Conservation (phyloP, 768 basidiomycete species). For the Mycena sanguinolenta region DNA sequence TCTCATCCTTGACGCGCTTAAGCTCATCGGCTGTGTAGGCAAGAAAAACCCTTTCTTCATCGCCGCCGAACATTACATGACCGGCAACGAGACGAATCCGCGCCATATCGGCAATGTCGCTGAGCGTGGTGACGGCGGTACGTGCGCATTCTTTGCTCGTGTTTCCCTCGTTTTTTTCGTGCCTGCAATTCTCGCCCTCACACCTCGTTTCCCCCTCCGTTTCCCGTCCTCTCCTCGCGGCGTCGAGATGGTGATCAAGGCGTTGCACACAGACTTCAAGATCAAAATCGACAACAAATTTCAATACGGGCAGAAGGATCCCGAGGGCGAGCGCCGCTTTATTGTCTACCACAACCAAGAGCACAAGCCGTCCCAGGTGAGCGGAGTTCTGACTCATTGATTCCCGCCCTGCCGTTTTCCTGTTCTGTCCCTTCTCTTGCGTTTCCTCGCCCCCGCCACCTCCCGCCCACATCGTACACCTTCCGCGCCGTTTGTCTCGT, state of each 20-base stretch:
- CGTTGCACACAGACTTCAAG: background rate
- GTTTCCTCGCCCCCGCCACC: too few relatives aligned
- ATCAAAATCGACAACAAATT: background rate
- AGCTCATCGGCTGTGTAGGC: background rate
- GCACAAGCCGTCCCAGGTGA: too few relatives aligned
- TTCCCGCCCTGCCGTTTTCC: too few relatives aligned
- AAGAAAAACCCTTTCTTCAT: constrained; percentile 3
- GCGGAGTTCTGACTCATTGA: too few relatives aligned
- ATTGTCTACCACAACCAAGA: too few relatives aligned
- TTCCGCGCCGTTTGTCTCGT: too few relatives aligned
- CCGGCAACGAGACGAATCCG: background rate
- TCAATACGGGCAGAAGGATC: background rate
- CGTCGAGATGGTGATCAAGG: background rate
- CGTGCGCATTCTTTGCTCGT: background rate
- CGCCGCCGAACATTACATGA: constrained; percentile 5
- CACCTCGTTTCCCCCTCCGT: too few relatives aligned
- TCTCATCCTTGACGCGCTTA: background rate
- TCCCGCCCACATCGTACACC: too few relatives aligned
- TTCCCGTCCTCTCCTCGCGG: too few relatives aligned
- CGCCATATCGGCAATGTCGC: constrained; percentile 1
- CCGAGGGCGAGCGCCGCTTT: background rate
- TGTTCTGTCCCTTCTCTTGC: too few relatives aligned
- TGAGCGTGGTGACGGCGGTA: background rate
- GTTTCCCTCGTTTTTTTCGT: too few relatives aligned
- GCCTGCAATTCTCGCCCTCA: too few relatives aligned